Percentiles rank a stretch among this genome's conserved stretches.
Evolutionary conservation across 2,329 filamentous ascomycete genomes (phyloP).

Genomic region (Aureobasidium leucospermi): DNA sequence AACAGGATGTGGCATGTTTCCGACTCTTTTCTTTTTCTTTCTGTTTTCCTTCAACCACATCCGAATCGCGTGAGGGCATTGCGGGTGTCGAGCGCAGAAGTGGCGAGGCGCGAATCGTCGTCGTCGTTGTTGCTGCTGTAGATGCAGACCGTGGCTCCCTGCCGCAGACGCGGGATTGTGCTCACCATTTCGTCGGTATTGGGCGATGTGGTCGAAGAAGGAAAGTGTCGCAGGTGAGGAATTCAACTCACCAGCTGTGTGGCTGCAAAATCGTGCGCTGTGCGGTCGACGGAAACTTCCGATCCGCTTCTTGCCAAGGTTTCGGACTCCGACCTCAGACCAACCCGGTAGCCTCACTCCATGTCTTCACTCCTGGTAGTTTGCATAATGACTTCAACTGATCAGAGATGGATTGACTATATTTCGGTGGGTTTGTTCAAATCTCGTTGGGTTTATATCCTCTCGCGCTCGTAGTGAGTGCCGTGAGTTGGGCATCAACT

Average conservation of each 20-base stretch:
- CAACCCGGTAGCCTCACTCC: too few species aligned
- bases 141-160: conserved; percentile 9
- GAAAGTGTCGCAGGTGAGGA: not conserved
- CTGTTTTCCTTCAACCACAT: conserved; percentile 1
- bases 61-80: not conserved
- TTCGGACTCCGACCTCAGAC: too few species aligned
- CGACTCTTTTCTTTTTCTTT: not conserved
- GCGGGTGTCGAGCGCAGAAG: not conserved
- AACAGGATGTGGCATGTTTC: not conserved
- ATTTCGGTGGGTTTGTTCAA: too few species aligned
- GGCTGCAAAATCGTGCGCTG: not conserved
- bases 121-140: not conserved
- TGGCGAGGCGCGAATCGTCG: not conserved
- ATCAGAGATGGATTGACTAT: too few species aligned
- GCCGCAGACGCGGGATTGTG: not conserved
- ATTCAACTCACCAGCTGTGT: not conserved
- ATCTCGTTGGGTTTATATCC: too few species aligned
- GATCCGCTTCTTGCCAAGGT: too few species aligned
- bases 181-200: conserved; percentile 14
- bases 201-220: conserved; percentile 12
- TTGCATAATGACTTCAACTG: too few species aligned
- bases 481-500: too few species aligned
- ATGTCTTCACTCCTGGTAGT: too few species aligned
- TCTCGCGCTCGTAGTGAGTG: too few species aligned
- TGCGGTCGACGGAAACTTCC: not conserved